Percentiles rank a stretch among this genome's conserved stretches.
Evolutionary conservation across 176 grass and related monocot genomes (phyloP).

Genomic region (Carex kokanica): DNA sequence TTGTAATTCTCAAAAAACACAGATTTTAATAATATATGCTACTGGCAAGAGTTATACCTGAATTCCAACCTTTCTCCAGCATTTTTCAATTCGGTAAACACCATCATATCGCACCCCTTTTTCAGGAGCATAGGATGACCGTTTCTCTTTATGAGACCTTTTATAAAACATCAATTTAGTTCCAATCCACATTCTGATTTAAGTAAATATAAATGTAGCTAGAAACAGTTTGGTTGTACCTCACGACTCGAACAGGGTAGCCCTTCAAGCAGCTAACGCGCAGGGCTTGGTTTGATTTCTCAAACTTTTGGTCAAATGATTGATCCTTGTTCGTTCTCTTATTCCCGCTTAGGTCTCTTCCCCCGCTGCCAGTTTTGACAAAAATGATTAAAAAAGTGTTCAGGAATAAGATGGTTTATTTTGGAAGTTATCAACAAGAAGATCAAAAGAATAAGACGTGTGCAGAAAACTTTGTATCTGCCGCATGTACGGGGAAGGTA

Average conservation of each 20-base stretch:
- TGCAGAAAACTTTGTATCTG: not conserved
- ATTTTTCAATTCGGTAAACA: constrained; percentile 88
- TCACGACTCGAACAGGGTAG: constrained; percentile 83
- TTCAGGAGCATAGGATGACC: constrained; percentile 92
- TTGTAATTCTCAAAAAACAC: not conserved
- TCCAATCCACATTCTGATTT: not conserved
- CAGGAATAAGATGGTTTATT: not conserved
- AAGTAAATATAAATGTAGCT: not conserved
- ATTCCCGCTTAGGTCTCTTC: constrained; percentile 95
- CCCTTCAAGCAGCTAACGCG: constrained; percentile 79
- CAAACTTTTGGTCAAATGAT: constrained; percentile 91
- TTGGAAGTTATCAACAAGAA: not conserved
- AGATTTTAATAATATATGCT: not conserved
- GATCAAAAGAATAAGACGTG: not conserved
- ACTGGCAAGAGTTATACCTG: constrained; percentile 41
- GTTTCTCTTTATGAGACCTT: constrained; percentile 94
- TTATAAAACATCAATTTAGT: not conserved
- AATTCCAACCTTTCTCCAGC: constrained; percentile 79
- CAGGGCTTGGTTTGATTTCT: constrained; percentile 78
- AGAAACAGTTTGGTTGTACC: constrained; percentile 41
- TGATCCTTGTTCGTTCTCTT: constrained; percentile 94
- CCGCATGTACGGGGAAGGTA: not conserved
- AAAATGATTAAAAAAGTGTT: not conserved
- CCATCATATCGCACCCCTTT: constrained; percentile 77
- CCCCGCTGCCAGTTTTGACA: constrained; percentile 47